Evolutionary conservation across 2,329 filamentous ascomycete species (phyloP), one percentile per base, ranked within the genome.

Genomic region (Fusarium equiseti): DNA sequence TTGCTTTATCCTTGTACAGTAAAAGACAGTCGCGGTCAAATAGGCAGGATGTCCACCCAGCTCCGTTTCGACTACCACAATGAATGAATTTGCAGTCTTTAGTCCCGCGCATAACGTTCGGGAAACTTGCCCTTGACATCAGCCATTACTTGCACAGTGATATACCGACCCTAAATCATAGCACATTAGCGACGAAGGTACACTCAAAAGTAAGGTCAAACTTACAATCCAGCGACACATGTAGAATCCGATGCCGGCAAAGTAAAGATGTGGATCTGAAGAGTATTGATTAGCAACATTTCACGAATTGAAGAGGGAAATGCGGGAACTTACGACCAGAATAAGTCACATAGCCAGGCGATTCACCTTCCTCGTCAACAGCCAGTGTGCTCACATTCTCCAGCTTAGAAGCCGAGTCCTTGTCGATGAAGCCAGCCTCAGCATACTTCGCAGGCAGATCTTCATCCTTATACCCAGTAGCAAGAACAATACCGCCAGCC

Each of bases 171-270:
- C 32, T 27, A 3, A 2, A 18, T 7, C 4, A 5, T 1, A 26
- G 4, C 8, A 10, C 13, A 4, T 48, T 29, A 48, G 44, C 6
- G 7, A 32, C 7, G 0, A 5, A 15, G 1, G 3, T 8, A 15
- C 13, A 1, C 1, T 8, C 7, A 15, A 2, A 2, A 32, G 3
- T 4, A 1, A 32, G 7, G 1, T 8, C 12, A 1, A 1, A 32
- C 31, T 32, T 32, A 52, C 49, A 7, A 52, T 52, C 49, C 49
- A 52, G 4, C 49, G 49, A 52, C 49, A 52, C 49, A 52, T 52
- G 5, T 38, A 52, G 3, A 52, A 52, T 52, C 49, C 49, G 27
- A 52, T 52, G 5, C 49, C 49, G 5, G 49, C 49, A 12, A 52
- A 52, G 24, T 52, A 52, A 27, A 52, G 49, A 8, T 52, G 32